These are phyloP conservation scores for Aspergillus kassunensis DNA, from an alignment of 495 filamentous ascomycete genomes.

Conservation along the genomic window DNA sequence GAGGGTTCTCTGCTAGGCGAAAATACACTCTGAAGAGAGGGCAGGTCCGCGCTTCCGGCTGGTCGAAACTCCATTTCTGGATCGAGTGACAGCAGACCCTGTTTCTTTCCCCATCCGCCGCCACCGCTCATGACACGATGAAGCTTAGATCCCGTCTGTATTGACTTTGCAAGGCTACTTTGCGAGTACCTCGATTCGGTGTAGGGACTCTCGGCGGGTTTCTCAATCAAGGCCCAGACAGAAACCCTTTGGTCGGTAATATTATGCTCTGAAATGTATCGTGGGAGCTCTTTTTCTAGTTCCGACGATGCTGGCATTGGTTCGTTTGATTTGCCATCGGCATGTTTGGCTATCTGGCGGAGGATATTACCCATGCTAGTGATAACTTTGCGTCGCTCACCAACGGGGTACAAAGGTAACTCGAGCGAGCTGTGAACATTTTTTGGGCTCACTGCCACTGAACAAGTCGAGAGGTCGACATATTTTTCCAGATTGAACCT, in stretches of 20 bases:
- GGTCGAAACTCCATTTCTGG: constrained; percentile 52
- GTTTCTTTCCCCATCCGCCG: constrained; percentile 86
- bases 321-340: constrained; percentile 34
- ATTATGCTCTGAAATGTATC: constrained; percentile 48
- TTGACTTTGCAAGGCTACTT: constrained; percentile 19
- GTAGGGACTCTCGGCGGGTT: constrained; percentile 16
- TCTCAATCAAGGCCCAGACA: constrained; percentile 72
- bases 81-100: constrained; percentile 77
- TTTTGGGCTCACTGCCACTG: constrained; percentile 18
- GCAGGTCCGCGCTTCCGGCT: constrained; percentile 9
- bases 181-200: constrained; percentile 18
- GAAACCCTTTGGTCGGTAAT: constrained; percentile 49
- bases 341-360: constrained; percentile 54
- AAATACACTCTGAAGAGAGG: constrained; percentile 22
- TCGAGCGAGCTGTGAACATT: constrained; percentile 23
- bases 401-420: constrained; percentile 61
- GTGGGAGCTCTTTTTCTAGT: constrained; percentile 62
- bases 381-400: constrained; percentile 57
- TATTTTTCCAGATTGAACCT: constrained; percentile 22
- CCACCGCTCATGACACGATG: constrained; percentile 78
- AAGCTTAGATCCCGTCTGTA: constrained; percentile 48
- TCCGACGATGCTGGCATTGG: constrained; percentile 69
- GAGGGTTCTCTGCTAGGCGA: constrained; percentile 9
- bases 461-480: constrained; percentile 31
- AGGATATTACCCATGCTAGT: constrained; percentile 80